phyloP scores from a whole-genome alignment of 768 basidiomycete species.

The Russula sp. region DNA sequence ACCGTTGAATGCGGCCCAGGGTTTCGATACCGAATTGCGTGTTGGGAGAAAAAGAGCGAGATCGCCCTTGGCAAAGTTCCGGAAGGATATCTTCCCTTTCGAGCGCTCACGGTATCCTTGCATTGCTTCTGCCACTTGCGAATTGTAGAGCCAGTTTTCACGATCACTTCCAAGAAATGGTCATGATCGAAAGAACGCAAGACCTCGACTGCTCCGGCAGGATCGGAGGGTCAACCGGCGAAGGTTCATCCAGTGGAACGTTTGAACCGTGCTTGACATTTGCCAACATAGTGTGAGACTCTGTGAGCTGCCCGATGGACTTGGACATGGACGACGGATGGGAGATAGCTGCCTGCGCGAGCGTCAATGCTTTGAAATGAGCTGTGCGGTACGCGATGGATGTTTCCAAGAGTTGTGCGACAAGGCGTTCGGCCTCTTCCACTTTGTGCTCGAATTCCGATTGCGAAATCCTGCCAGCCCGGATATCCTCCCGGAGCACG shows the following conservation, averaged over 20 bases:
- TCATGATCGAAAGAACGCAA: constrained; percentile 79
- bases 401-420: constrained; percentile 80
- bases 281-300: constrained; percentile 35
- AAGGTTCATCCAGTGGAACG: constrained; percentile 55
- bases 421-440: constrained; percentile 62
- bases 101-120: constrained; percentile 92
- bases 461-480: constrained; percentile 63
- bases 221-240: constrained; percentile 76
- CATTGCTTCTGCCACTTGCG: constrained; percentile 98
- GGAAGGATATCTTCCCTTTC: constrained; percentile 93
- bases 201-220: constrained; percentile 61
- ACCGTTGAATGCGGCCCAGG: constrained; percentile 99
- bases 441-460: constrained; percentile 63
- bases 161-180: constrained; percentile 77
- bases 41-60: constrained; percentile 95
- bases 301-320: constrained; percentile 44
- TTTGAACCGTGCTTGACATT: constrained; percentile 51
- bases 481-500: constrained; percentile 70
- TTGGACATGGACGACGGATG: constrained; percentile 47
- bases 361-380: constrained; percentile 66
- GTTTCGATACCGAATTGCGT: constrained; percentile 85
- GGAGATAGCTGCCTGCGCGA: constrained; percentile 55
- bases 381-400: constrained; percentile 75
- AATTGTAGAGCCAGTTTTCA: constrained; percentile 79
- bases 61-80: constrained; percentile 94